These are phyloP conservation scores for Russula sp. DNA, from an alignment of 768 basidiomycete species.

Conservation along the genomic window DNA sequence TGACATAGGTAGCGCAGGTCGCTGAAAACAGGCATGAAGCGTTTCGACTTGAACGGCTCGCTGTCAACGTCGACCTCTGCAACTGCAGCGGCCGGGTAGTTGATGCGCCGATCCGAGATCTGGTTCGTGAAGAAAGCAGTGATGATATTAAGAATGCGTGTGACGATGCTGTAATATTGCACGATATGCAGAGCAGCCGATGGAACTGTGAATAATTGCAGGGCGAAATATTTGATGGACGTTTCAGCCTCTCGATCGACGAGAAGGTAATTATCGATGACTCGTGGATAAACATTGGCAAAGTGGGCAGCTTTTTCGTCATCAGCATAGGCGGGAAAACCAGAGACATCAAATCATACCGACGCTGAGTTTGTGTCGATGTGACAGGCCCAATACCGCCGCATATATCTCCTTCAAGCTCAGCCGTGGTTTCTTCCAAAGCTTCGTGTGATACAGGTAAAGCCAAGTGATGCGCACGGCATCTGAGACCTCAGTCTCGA, in stretches of 20 bases:
- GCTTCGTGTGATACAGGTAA: conserved; percentile 74
- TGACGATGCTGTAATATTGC: conserved; percentile 65
- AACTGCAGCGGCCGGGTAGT: conserved; percentile 38
- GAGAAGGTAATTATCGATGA: conserved; percentile 89
- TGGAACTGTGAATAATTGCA: conserved; percentile 91
- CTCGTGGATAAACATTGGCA: conserved; percentile 76
- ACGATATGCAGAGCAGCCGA: conserved; percentile 80
- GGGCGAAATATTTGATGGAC: conserved; percentile 88
- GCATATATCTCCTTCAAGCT: conserved; percentile 83
- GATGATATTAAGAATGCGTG: conserved; percentile 78
- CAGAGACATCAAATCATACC: conserved; percentile 48
- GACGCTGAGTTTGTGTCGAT: conserved; percentile 70
- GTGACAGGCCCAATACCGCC: conserved; percentile 65
- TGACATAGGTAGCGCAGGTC: conserved; percentile 85
- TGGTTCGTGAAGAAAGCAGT: conserved; percentile 92
- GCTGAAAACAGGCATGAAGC: conserved; percentile 93
- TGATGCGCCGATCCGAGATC: conserved; percentile 67
- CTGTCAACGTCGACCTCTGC: conserved; percentile 71
- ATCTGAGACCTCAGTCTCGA: conserved; percentile 42
- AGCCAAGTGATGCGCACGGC: conserved; percentile 69
- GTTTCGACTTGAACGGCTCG: conserved; percentile 88
- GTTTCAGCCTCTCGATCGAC: conserved; percentile 94
- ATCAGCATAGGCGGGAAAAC: conserved; percentile 18
- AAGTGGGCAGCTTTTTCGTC: conserved; percentile 67
- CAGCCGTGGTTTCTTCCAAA: conserved; percentile 83